phyloP scores from a whole-genome alignment of 768 basidiomycete species.

The Cystofilobasidium capitatum region DNA sequence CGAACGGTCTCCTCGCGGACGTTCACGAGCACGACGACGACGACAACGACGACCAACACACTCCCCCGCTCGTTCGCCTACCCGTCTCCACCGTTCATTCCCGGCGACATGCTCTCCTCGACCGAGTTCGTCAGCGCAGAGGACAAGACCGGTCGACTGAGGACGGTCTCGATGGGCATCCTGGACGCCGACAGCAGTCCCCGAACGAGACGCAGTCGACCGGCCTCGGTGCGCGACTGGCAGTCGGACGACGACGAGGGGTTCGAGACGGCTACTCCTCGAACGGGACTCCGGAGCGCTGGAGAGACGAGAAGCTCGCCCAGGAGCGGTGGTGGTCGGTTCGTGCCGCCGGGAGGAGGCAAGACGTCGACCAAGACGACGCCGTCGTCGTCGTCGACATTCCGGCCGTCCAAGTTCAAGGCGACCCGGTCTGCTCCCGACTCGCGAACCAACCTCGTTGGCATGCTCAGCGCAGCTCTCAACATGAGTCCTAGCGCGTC shows the following conservation, averaged over 20 bases:
- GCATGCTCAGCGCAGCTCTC: constrained; percentile 4
- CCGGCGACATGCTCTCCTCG: neutral
- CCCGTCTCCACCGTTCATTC: no score
- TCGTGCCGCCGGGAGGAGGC: neutral
- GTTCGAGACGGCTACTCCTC: neutral
- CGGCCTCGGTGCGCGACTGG: constrained; percentile 9
- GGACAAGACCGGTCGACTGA: neutral
- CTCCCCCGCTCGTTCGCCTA: no score
- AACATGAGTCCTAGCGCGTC: neutral
- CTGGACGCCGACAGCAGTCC: neutral
- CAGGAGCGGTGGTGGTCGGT: no score
- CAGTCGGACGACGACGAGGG: constrained; percentile 12
- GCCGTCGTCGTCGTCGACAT: neutral
- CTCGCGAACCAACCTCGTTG: constrained; percentile 18
- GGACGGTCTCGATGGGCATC: neutral
- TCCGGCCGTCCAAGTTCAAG: neutral
- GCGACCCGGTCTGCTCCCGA: constrained; percentile 16
- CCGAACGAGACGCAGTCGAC: neutral
- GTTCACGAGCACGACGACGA: constrained; percentile 13
- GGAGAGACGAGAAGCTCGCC: neutral
- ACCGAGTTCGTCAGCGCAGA: no score
- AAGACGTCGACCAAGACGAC: neutral
- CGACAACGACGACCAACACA: constrained; percentile 1
- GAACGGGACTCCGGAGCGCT: neutral
- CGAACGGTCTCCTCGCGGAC: constrained; percentile 6